Evolutionary conservation across 768 basidiomycete species (phyloP).

Genomic region (Russula foetens): DNA sequence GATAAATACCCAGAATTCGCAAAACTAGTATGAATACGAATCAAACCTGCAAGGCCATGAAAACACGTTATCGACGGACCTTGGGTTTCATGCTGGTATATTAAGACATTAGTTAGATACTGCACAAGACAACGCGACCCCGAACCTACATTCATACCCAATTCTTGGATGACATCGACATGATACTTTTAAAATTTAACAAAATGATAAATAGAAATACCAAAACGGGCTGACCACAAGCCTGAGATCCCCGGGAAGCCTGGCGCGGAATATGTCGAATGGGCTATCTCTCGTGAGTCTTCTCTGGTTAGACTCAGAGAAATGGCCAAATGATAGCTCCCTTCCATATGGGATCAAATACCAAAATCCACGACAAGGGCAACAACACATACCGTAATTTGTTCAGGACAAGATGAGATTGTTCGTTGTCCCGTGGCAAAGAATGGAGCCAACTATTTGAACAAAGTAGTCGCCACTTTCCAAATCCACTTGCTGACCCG

Average conservation of each 20-base stretch:
- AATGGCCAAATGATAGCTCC: conserved; percentile 5
- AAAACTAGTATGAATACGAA: background rate
- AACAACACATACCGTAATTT: background rate
- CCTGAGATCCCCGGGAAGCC: conserved; percentile 7
- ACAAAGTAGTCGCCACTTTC: background rate
- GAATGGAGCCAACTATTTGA: background rate
- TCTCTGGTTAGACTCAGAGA: conserved; percentile 9
- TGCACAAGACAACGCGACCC: too few relatives aligned
- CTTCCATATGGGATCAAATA: background rate
- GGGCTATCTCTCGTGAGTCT: conserved; percentile 5
- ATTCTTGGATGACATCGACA: conserved; percentile 3
- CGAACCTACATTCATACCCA: background rate
- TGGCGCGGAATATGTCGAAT: conserved; percentile 1
- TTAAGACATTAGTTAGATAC: background rate
- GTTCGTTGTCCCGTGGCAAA: background rate
- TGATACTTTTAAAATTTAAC: background rate
- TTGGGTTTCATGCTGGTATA: background rate
- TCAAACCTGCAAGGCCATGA: background rate
- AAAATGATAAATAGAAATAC: background rate
- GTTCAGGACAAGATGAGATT: background rate
- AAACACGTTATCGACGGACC: background rate
- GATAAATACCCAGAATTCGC: background rate
- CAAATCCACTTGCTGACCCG: background rate
- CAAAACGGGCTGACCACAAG: background rate
- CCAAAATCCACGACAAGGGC: background rate